A percentile compares a stretch with the other conserved stretches of the same genome.
These are phyloP conservation scores for Hippophae tibetana DNA, from an alignment of 306 rosid genomes.

Conservation along the genomic window DNA sequence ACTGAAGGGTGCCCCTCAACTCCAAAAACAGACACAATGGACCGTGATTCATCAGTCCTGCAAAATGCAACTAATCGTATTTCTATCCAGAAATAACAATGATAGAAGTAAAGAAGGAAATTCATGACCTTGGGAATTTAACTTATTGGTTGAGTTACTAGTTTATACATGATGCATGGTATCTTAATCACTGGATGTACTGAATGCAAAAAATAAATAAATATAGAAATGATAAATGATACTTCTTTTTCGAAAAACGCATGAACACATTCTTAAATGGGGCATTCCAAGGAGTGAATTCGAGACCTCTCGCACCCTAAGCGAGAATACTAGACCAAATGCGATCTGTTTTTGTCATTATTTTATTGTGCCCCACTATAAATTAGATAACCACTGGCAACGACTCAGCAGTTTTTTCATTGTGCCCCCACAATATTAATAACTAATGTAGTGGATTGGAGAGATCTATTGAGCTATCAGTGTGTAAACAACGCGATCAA, in stretches of 20 bases:
- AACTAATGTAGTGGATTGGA: too few species aligned
- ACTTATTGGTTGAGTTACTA: slow-evolving; percentile 17
- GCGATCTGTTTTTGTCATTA: slow-evolving; percentile 15
- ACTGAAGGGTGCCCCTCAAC: slow-evolving; percentile 34
- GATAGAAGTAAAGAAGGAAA: slow-evolving; percentile 8
- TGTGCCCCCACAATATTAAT: too few species aligned
- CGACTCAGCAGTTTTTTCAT: too few species aligned
- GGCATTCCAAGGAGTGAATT: slow-evolving; percentile 58
- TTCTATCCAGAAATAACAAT: background rate
- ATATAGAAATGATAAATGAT: too few species aligned
- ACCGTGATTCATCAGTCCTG: slow-evolving; percentile 17
- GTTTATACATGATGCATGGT: background rate
- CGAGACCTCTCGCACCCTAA: slow-evolving; percentile 47
- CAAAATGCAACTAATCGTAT: slow-evolving; percentile 22
- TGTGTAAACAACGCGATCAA: too few species aligned
- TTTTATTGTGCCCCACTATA: too few species aligned
- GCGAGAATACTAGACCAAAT: slow-evolving; percentile 66
- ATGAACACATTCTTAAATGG: slow-evolving; percentile 2
- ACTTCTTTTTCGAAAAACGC: too few species aligned
- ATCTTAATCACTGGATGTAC: too few species aligned
- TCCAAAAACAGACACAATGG: slow-evolving; percentile 15
- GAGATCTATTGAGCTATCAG: too few species aligned
- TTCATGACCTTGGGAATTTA: slow-evolving; percentile 14
- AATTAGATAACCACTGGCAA: too few species aligned
- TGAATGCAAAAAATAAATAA: too few species aligned